Evolutionary conservation across 164 flowering plant species (phyloP), one percentile per base, ranked within the genome.

Genomic region (Cinnamomum chago): DNA sequence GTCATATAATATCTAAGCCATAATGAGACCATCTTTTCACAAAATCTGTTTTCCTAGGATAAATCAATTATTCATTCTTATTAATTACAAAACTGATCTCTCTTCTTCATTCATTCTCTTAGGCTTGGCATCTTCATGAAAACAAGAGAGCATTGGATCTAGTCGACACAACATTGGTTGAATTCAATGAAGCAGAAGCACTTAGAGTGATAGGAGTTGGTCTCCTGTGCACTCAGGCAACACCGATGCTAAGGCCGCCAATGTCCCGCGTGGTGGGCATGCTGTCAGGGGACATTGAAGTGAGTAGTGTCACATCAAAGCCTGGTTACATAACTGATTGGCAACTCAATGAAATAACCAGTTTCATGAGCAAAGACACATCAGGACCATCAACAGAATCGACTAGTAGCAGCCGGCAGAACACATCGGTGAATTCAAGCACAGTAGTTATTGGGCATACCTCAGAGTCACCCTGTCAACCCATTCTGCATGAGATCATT

Each of bases 51-150:
- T 35, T 40, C 47, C 9, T 40, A 40, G 0, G 9, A 40, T 40
- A 5, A 40, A 40, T 6, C 2, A 0, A 40, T 40, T 6, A 9
- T 40, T 7, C 47, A 40, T 40, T 40, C 47, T 7, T 40, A 40
- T 40, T 40, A 40, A 35, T 35, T 10, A 35, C 47, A 40, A 40
- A 40, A 40, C 47, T 58, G 5, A 28, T 28, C 30, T 60, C 18
- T 20, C 23, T 10, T 30, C 30, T 10, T 30, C 30, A 20, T 12
- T 1, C 25, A 25, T 58, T 58, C 27, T 52, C 13, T 13, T 72
- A 87, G 90, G 87, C 90, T 17, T 87, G 90, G 90, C n/a, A 74
- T 72, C 78, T 87, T 47, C 78, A 81, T 47, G 88, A 87, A 74
- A 83, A 78, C 22, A 67, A 81, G 28, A 73, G 71, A 4, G 73